Conservation (phyloP, 345 rosid species). For the Lumnitzera littorea region DNA sequence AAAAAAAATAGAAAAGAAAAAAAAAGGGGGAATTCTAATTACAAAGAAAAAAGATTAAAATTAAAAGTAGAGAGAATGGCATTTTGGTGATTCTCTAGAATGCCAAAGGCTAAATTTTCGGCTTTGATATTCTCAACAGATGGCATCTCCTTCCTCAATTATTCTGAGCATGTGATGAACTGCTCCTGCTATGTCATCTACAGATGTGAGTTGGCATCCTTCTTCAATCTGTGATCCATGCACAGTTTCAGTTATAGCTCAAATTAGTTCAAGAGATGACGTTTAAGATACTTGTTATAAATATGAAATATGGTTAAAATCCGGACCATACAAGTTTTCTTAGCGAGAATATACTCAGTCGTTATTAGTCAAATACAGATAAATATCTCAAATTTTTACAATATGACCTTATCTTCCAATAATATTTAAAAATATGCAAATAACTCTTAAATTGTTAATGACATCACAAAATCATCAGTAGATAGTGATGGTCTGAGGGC, state of each 20-base stretch:
- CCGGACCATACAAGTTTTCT: too few relatives aligned
- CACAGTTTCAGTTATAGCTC: too few relatives aligned
- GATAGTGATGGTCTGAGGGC: too few relatives aligned
- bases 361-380: too few relatives aligned
- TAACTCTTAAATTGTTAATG: too few relatives aligned
- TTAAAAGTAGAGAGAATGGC: conserved; percentile 1
- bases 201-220: conserved; percentile 76
- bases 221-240: conserved; percentile 61
- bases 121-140: not conserved
- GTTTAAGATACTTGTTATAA: not conserved
- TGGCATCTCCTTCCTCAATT: conserved; percentile 42
- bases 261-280: too few relatives aligned
- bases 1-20: not conserved
- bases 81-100: conserved; percentile 7
- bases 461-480: too few relatives aligned
- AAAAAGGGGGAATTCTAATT: not conserved
- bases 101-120: not conserved
- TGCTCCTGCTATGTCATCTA: conserved; percentile 83
- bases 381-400: too few relatives aligned
- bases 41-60: conserved; percentile 3
- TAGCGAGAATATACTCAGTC: too few relatives aligned
- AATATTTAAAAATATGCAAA: too few relatives aligned
- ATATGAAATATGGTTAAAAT: not conserved
- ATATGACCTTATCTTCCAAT: too few relatives aligned
- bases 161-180: conserved; percentile 77